Evolutionary conservation across 2,329 filamentous ascomycete genomes (phyloP).

Genomic region (Colletotrichum sp.): DNA sequence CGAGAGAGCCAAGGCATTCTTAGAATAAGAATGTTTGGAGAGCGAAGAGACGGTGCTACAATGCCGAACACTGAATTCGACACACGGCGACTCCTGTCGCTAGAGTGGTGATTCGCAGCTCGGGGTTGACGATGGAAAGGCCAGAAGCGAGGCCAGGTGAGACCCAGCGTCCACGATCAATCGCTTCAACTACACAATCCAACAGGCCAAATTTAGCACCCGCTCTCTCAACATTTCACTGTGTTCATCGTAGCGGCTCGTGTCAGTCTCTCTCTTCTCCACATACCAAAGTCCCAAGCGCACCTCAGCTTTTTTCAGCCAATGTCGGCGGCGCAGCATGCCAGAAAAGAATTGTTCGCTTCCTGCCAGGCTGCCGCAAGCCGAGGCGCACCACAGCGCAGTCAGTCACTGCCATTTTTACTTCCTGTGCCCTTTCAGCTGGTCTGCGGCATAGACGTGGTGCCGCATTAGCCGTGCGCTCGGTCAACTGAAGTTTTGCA

Average conservation of each 20-base stretch:
- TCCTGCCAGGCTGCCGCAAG: background rate
- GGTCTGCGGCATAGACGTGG: background rate
- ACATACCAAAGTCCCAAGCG: background rate
- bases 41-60: background rate
- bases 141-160: background rate
- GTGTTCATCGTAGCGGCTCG: background rate
- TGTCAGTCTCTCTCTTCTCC: background rate
- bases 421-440: background rate
- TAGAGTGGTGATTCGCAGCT: background rate
- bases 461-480: slow-evolving; percentile 6
- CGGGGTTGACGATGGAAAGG: background rate
- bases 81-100: background rate
- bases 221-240: background rate
- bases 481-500: background rate
- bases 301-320: background rate
- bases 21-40: rapidly evolving
- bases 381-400: background rate
- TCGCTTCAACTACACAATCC: background rate
- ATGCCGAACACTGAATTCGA: background rate
- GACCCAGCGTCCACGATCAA: background rate
- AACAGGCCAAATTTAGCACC: background rate
- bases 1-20: background rate
- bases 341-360: background rate
- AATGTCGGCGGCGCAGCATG: background rate
- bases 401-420: background rate